Percentiles rank a stretch among this genome's conserved stretches.
These are phyloP conservation scores for Aspergillus quadrilineatus DNA, from an alignment of 2,329 filamentous ascomycete species.

Conservation along the genomic window DNA sequence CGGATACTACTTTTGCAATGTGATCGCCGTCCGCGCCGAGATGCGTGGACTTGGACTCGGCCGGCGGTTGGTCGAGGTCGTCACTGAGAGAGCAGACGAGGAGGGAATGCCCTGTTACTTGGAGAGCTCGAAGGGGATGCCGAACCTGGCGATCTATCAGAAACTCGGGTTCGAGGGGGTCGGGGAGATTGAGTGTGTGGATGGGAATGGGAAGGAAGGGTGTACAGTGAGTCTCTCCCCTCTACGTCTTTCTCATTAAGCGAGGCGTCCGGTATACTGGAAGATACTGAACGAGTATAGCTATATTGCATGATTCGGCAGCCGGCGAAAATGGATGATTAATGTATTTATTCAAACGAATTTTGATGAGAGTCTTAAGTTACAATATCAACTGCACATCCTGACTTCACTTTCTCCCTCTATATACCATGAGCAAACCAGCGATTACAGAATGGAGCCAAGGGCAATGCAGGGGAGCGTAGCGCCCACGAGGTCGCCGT, in stretches of 20 bases:
- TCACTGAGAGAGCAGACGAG: constrained; percentile 62
- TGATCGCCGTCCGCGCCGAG: constrained; percentile 66
- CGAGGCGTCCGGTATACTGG: not conserved
- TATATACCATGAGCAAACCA: not conserved
- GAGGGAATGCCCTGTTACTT: constrained; percentile 68
- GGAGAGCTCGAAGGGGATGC: constrained; percentile 66
- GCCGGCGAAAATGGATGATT: constrained; percentile 17
- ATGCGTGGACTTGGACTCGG: constrained; percentile 68
- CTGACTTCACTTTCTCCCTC: not conserved
- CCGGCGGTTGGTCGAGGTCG: constrained; percentile 61
- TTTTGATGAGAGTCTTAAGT: not conserved
- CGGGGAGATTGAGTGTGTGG: constrained; percentile 66
- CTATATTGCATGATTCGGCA: constrained; percentile 27
- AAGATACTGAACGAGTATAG: constrained; percentile 7
- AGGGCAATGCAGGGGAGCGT: constrained; percentile 38
- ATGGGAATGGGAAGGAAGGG: constrained; percentile 58
- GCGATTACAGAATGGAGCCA: constrained; percentile 33
- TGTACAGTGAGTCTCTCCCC: constrained; percentile 46
- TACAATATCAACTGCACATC: constrained; percentile 1
- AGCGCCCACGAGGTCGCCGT: constrained; percentile 32
- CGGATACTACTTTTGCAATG: constrained; percentile 76
- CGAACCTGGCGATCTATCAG: constrained; percentile 70
- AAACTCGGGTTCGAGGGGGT: constrained; percentile 66
- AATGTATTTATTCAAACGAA: not conserved
- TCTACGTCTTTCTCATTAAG: not conserved